A percentile compares a stretch with the other conserved stretches of the same genome.
These are phyloP conservation scores for Ceratobasidium sp. DNA, from an alignment of 1,284 basidiomycete genomes.

Conservation along the genomic window DNA sequence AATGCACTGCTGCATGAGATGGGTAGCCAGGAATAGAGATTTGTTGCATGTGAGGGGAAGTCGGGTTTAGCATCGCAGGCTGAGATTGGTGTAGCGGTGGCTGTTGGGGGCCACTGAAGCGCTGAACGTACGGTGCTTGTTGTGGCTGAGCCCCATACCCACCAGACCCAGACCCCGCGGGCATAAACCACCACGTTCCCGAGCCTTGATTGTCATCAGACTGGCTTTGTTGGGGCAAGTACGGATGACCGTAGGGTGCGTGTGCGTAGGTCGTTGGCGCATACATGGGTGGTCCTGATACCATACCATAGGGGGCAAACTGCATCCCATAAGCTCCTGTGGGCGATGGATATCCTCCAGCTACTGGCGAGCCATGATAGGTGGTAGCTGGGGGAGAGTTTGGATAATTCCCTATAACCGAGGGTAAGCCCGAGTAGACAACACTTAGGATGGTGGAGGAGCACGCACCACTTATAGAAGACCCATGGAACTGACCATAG, in stretches of 20 bases:
- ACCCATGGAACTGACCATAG: conserved; percentile 18
- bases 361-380: conserved; percentile 22
- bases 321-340: conserved; percentile 32
- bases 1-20: conserved; percentile 16
- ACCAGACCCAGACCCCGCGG: conserved; percentile 5
- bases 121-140: conserved; percentile 25
- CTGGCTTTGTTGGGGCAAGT: conserved; percentile 28
- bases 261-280: conserved; percentile 33
- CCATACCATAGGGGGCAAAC: conserved; percentile 32
- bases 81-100: conserved; percentile 8
- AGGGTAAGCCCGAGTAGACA: conserved; percentile 5
- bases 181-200: conserved; percentile 38
- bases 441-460: background rate
- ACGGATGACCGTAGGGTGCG: conserved; percentile 35
- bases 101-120: conserved; percentile 14
- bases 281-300: conserved; percentile 36
- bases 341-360: conserved; percentile 20
- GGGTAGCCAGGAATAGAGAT: conserved; percentile 1
- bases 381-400: conserved; percentile 9
- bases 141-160: conserved; percentile 26
- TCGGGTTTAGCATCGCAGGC: conserved; percentile 9
- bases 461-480: conserved; percentile 7
- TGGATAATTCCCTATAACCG: conserved; percentile 1
- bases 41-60: conserved; percentile 10
- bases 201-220: conserved; percentile 18